Conservation (phyloP, 2,329 filamentous ascomycete genomes). For the Arthroderma uncinatum region DNA sequence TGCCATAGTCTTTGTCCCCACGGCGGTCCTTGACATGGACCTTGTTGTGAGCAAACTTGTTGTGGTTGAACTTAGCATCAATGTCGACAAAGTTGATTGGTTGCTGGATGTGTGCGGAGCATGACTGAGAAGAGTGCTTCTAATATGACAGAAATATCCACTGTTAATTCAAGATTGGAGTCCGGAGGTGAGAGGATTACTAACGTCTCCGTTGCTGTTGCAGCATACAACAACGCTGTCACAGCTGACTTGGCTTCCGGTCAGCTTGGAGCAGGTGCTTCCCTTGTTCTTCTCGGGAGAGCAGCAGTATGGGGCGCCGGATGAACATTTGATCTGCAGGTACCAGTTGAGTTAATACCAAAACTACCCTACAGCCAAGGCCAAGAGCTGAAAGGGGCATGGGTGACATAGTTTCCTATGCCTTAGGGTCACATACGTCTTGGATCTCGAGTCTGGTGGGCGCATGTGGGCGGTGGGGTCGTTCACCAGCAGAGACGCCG, state of each 20-base stretch:
- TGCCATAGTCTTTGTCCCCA: neutral
- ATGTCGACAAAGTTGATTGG: neutral
- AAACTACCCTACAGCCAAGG: neutral
- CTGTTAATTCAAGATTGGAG: neutral
- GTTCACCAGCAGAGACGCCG: neutral
- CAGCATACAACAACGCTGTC: conserved; percentile 3
- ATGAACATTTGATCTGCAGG: neutral
- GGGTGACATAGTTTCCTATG: too few relatives aligned
- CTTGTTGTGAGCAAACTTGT: neutral
- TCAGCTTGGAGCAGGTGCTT: conserved; percentile 1
- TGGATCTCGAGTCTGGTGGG: neutral
- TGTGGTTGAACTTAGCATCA: conserved; percentile 2
- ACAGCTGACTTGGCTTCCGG: conserved; percentile 1
- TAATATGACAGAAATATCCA: neutral
- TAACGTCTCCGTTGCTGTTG: neutral
- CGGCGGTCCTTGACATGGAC: neutral
- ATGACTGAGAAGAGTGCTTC: neutral
- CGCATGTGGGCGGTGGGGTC: neutral
- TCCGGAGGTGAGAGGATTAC: neutral
- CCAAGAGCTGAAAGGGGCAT: neutral
- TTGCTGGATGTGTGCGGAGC: neutral
- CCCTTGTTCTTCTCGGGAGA: neutral
- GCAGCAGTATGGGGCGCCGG: neutral
- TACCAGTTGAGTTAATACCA: neutral
- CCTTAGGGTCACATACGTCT: neutral